phyloP scores from a whole-genome alignment of 768 basidiomycete species.

The Gymnopilus junonius region DNA sequence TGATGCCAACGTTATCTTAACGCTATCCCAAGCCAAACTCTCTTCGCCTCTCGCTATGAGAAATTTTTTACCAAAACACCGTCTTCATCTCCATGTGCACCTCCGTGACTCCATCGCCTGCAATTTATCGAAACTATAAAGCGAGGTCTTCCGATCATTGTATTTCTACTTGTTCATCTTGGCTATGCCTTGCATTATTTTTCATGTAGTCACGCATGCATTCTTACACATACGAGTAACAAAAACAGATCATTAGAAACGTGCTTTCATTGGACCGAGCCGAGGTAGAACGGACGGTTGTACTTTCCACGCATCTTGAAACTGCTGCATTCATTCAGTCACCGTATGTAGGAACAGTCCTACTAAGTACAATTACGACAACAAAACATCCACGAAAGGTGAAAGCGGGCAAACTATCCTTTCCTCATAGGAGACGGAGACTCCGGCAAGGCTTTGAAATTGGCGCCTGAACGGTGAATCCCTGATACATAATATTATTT shows the following conservation, averaged over 20 bases:
- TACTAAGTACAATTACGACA: background rate
- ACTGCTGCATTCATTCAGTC: background rate
- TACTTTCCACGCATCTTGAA: background rate
- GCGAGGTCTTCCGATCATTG: background rate
- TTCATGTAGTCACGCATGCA: background rate
- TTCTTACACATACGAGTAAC: background rate
- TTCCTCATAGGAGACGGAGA: background rate
- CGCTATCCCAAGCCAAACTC: background rate
- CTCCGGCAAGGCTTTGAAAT: background rate
- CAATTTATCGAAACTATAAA: background rate
- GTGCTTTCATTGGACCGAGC: background rate
- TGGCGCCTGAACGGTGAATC: background rate
- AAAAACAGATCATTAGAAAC: background rate
- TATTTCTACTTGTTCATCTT: conserved; percentile 1
- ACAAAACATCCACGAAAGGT: background rate
- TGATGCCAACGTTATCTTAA: background rate
- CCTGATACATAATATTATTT: background rate
- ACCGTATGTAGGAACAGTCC: background rate
- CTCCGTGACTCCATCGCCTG: background rate
- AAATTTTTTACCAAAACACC: background rate
- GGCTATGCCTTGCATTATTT: background rate
- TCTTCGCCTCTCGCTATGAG: background rate
- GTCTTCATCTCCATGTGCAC: background rate
- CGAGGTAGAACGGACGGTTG: background rate
- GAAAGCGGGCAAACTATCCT: background rate